Evolutionary conservation across 352 stramenopile species (phyloP), one percentile per base, ranked within the genome.

Genomic region (Phytophthora constricta): DNA sequence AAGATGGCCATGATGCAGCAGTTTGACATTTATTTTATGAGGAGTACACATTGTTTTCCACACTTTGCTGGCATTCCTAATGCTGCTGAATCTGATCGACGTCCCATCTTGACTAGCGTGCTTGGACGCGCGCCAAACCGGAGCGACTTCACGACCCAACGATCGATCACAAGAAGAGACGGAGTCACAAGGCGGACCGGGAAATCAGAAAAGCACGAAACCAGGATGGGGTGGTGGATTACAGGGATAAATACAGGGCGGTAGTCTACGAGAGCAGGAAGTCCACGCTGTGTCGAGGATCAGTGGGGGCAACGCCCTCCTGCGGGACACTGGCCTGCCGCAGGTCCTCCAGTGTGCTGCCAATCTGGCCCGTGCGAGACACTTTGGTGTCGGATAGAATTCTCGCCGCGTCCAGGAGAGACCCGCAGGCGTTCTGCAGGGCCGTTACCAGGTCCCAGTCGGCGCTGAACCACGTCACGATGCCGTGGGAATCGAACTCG

Each of bases 381-480:
- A 92, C 84, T 9, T 80, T 76, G 19, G 81, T 65, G 39, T 62
- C 70, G 0, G 65, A 39, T 48, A 90, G 80, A 55, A 85, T 77
- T n/a, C 41, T 33, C 8, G 69, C 70, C 3, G 79, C 80, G 33
- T 79, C 77, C 20, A 72, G 49, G n/a, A 92, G 62, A 22, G 68
- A 81, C 1, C 79, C 79, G n/a, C 88, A 46, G 13, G 72, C 47
- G 20, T 55, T 68, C 47, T 83, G 65, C 1, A 92, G 54, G 0
- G 76, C 82, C 2, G 27, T 47, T 10, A 92, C 68, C 52, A 91
- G 79, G 65, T 91, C 80, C 68, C 82, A 79, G 37, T 92, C 77
- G 22, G 75, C 74, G 41, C 79, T 84, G 31, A 90, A 78, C 80
- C 78, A 91, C 34, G 45, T 90, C 22, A 86, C 56, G 25, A 62